These are phyloP conservation scores for Tylopilus subfusipes DNA, from an alignment of 768 basidiomycete genomes.

Conservation along the genomic window DNA sequence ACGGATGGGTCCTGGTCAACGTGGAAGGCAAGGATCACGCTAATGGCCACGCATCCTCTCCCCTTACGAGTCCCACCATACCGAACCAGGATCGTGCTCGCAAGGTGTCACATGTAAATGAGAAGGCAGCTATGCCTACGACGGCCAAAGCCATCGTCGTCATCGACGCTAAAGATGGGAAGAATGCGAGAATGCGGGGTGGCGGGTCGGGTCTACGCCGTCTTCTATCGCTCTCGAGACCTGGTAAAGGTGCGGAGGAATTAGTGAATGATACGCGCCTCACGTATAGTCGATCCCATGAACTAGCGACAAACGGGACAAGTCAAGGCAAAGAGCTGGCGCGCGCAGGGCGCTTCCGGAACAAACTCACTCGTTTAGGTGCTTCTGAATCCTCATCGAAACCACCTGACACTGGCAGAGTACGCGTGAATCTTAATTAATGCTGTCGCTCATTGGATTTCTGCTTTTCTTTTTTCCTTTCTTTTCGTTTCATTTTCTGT, in stretches of 20 bases:
- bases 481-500: neutral
- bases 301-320: slow-evolving; percentile 17
- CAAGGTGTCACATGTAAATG: slow-evolving; percentile 24
- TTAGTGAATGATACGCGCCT: slow-evolving; percentile 22
- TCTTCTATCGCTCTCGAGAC: slow-evolving; percentile 31
- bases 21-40: slow-evolving; percentile 45
- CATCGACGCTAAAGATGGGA: slow-evolving; percentile 53
- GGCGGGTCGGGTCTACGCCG: slow-evolving; percentile 32
- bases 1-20: slow-evolving; percentile 67
- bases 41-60: slow-evolving; percentile 22
- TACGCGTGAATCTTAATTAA: slow-evolving; percentile 36
- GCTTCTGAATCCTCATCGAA: slow-evolving; percentile 26
- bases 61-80: slow-evolving; percentile 26
- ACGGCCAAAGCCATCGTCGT: slow-evolving; percentile 63
- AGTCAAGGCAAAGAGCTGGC: slow-evolving; percentile 19
- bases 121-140: slow-evolving; percentile 38
- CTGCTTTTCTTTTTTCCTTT: neutral
- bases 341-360: slow-evolving; percentile 30
- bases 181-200: slow-evolving; percentile 22
- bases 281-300: slow-evolving; percentile 27
- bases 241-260: slow-evolving; percentile 32
- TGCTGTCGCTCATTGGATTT: slow-evolving; percentile 16
- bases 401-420: slow-evolving; percentile 33
- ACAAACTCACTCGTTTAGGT: slow-evolving; percentile 27
- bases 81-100: slow-evolving; percentile 30